Base-by-base conservation (phyloP, 1,284 basidiomycete genomes). In the Trametes polyzona region DNA sequence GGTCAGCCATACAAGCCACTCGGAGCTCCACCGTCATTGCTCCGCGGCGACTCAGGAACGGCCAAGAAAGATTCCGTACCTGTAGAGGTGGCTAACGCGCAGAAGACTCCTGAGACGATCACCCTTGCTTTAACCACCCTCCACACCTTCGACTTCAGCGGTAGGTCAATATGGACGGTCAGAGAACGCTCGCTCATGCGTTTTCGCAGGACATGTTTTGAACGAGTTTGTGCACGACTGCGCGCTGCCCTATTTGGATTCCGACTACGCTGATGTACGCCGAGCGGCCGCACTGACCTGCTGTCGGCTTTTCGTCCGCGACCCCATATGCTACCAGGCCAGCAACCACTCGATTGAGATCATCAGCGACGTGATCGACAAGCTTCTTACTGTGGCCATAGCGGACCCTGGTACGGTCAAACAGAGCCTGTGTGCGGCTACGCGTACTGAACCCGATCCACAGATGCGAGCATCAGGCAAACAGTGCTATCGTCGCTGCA, bases 291-390 rank as follows among this genome's bases (percentile, higher is more conserved):
- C 97, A 2, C 73, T 94, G 50, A 96, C 96, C 0, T 98, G 96
- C 69, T 98, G 95, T 65, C 87, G 83, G 57, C 83, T 96, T 35
- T 97, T 98, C 69, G 88, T 96, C 56, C 88, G 91, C 61, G 97
- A 99, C 73, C 96, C 96, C 0, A 98, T 99, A 58, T 96, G 94
- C 73, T 95, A 93, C 67, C 96, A 98, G 76, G 91, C 93, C 17
- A 97, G 95, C 76, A 95, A 91, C 68, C 94, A 98, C 72, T 94
- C 96, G 4, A 96, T 98, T 59, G 95, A 98, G 70, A 91, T 99
- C 58, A 96, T 99, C 70, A 96, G 95, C 71, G 97, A 99, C 65
- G 96, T 99, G 17, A 81, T 99, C 40, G 96, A 98, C 73, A 99
- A 99, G 76, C 82, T 99, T 16, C 78, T 99, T 61, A 97, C 95